These are phyloP conservation scores for Coemansia sp. DNA, from an alignment of 192 early-diverging fungal species.

Conservation along the genomic window DNA sequence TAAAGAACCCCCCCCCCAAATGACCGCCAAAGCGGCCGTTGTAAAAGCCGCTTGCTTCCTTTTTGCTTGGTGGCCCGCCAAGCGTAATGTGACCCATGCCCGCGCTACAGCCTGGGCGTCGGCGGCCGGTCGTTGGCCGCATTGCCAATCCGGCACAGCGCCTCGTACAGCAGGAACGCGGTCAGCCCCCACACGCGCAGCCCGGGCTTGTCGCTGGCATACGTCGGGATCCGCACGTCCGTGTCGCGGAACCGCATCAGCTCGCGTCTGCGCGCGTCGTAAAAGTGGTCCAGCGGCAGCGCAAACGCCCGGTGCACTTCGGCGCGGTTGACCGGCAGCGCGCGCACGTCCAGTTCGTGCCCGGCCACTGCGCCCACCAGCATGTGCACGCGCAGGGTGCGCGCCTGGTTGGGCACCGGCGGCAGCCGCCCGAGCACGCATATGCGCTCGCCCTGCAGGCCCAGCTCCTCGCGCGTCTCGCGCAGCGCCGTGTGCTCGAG, in stretches of 20 bases:
- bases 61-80: too few species aligned
- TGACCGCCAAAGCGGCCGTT: too few species aligned
- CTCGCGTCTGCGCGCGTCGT: constrained; percentile 43
- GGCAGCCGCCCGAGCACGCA: constrained; percentile 61
- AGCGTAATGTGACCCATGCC: too few species aligned
- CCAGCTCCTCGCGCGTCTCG: constrained; percentile 79
- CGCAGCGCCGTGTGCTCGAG: constrained; percentile 66
- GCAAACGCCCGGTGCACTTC: constrained; percentile 72
- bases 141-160: constrained; percentile 20
- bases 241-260: constrained; percentile 54
- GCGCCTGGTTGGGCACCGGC: constrained; percentile 57
- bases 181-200: constrained; percentile 78
- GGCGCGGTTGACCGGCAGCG: constrained; percentile 52
- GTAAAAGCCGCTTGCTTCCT: too few species aligned
- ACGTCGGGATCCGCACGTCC: constrained; percentile 56
- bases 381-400: constrained; percentile 58
- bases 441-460: constrained; percentile 43
- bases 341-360: constrained; percentile 33
- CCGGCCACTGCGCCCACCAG: constrained; percentile 57
- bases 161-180: constrained; percentile 67
- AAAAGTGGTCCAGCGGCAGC: constrained; percentile 62
- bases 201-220: constrained; percentile 49
- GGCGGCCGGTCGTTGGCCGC: constrained; percentile 2
- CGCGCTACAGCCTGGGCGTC: neutral
- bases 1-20: too few species aligned